Conservation (phyloP, 352 stramenopile species). For the Phytophthora syringae region DNA sequence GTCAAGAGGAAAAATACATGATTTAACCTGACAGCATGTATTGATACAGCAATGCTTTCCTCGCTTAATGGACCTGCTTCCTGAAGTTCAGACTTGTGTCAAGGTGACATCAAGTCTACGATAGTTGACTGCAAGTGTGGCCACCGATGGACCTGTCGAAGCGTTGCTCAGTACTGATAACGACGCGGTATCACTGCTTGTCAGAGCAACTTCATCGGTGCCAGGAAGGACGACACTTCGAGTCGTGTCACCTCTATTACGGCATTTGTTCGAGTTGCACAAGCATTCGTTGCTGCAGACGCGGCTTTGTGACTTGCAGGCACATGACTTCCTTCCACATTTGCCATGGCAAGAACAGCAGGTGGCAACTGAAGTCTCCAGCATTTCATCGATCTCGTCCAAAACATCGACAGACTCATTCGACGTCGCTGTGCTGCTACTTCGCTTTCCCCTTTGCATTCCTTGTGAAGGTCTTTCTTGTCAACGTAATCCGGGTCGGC, state of each 20-base stretch:
- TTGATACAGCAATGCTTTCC: not conserved
- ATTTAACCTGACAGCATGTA: constrained; percentile 1
- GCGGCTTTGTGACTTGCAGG: constrained; percentile 55
- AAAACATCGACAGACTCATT: constrained; percentile 32
- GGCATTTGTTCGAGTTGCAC: constrained; percentile 66
- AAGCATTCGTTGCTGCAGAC: constrained; percentile 55
- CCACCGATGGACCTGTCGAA: not conserved
- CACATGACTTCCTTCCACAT: constrained; percentile 74
- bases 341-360: constrained; percentile 80
- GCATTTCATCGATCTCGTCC: constrained; percentile 65
- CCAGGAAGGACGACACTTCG: not conserved
- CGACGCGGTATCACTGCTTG: not conserved
- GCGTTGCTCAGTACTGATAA: not conserved
- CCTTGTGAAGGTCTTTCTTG: constrained; percentile 32
- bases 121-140: not conserved
- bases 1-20: constrained; percentile 5
- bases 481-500: constrained; percentile 78
- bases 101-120: constrained; percentile 24
- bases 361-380: constrained; percentile 39
- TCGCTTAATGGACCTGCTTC: not conserved
- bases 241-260: constrained; percentile 34
- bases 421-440: not conserved
- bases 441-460: constrained; percentile 7
- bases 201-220: not conserved
- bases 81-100: constrained; percentile 1